Conservation (phyloP, 2,329 filamentous ascomycete genomes). For the Berkeleyomyces rouxiae region DNA sequence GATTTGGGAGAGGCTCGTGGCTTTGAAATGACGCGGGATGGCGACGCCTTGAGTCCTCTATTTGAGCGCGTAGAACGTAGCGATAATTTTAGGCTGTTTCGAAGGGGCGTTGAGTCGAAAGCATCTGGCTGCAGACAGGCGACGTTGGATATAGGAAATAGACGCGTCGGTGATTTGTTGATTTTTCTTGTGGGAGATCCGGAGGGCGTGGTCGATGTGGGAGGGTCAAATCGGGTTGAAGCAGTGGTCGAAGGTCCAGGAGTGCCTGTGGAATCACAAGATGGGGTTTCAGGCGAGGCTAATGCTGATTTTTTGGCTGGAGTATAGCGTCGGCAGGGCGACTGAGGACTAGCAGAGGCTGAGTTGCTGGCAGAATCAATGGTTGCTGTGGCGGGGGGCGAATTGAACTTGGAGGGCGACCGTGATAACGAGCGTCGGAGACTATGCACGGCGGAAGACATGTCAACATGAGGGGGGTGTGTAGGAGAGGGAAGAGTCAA, state of each 20-base stretch:
- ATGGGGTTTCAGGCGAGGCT: conserved; percentile 1
- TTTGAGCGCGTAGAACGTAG: conserved; percentile 45
- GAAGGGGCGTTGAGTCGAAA: conserved; percentile 31
- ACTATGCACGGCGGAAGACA: conserved; percentile 64
- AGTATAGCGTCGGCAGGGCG: conserved; percentile 30
- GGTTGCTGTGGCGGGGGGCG: conserved; percentile 6
- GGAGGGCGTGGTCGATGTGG: conserved; percentile 6
- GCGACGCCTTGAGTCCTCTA: conserved; percentile 28
- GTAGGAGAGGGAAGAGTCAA: conserved; percentile 78
- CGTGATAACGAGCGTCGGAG: conserved; percentile 76
- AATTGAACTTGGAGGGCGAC: conserved; percentile 72
- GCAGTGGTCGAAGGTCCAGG: background rate
- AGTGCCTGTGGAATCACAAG: conserved; percentile 4
- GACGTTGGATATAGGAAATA: conserved; percentile 9
- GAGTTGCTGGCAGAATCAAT: conserved; percentile 35
- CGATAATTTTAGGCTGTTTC: conserved; percentile 47
- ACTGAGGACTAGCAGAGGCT: conserved; percentile 34
- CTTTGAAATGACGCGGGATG: conserved; percentile 40
- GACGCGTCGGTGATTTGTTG: conserved; percentile 11
- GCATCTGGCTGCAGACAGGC: conserved; percentile 40
- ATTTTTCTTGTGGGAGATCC: conserved; percentile 17
- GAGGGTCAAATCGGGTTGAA: conserved; percentile 3
- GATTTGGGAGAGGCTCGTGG: conserved; percentile 60
- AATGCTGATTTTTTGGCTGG: conserved; percentile 11
- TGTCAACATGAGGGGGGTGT: conserved; percentile 65